Evolutionary conservation across 2,329 filamentous ascomycete species (phyloP).

Genomic region (Penicillium sp.): DNA sequence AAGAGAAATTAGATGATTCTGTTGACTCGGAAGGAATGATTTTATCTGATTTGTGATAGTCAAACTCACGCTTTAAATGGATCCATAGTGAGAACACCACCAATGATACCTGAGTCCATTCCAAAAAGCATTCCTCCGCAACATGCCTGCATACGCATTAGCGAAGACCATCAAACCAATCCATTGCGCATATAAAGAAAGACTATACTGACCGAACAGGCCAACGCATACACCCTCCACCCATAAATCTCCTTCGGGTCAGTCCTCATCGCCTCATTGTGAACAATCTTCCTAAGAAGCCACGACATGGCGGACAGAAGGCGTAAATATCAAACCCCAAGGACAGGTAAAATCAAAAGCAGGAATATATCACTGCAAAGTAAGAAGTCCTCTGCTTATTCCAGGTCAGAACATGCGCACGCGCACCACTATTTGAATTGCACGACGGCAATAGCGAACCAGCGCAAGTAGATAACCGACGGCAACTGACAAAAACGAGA

Average conservation of each 20-base stretch:
- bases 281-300: conserved; percentile 62
- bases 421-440: conserved; percentile 9
- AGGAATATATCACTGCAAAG: too few species aligned
- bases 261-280: conserved; percentile 71
- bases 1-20: background rate
- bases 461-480: conserved; percentile 4
- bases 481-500: too few species aligned
- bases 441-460: background rate
- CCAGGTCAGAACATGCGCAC: too few species aligned
- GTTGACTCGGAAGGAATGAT: conserved; percentile 15
- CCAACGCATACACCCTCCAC: conserved; percentile 69
- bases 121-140: conserved; percentile 73
- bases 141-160: conserved; percentile 52
- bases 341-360: too few species aligned
- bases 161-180: background rate
- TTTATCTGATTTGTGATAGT: too few species aligned
- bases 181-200: background rate
- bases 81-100: conserved; percentile 66
- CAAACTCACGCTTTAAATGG: conserved; percentile 60
- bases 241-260: conserved; percentile 72
- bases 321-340: too few species aligned
- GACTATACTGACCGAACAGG: conserved; percentile 55
- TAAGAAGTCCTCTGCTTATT: too few species aligned
- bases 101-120: conserved; percentile 69
- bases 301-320: conserved; percentile 38